Base-by-base conservation (phyloP, 805 yeast species). In the Zygotorulaspora danielsina region DNA sequence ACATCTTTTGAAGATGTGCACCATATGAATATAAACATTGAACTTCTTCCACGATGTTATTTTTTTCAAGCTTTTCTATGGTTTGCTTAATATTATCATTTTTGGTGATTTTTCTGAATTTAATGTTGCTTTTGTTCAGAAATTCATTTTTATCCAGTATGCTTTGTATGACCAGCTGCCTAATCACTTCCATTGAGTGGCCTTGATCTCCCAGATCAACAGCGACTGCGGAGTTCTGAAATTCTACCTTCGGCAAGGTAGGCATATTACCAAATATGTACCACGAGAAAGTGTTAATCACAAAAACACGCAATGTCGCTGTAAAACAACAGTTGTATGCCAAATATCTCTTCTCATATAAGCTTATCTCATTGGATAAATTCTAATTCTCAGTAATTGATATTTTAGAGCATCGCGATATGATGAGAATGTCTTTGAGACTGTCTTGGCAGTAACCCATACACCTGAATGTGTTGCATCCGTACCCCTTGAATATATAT, bases 11-110 rank as follows among this genome's bases (percentile, higher is more conserved):
- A 15, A 57, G 41, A 36, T 57, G 61, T 17, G 51, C 45, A 6
- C 63, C 63, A 36, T 53, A 56, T 1, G 59, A 45, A 33, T 42
- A 55, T 10, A 56, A 12, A 32, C 55, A 51, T 4, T 43, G 12
- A n/a, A 28, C 16, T 12, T 27, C 36, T 13, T 33, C n/a, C 11
- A 10, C 9, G 4, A 24, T 27, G 1, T 37, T 13, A 10, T 15
- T 12, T 5, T 22, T 27, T n/a, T 36, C 32, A 12, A 57, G 32
- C 26, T 41, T 48, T 2, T 51, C 48, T 5, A 54, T 45, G n/a
- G 38, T 32, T 16, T 42, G 37, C 20, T 50, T 48, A 12, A 56
- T 55, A 17, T 40, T 53, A 18, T 49, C 49, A 39, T 54, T 54
- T 34, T 54, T 55, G 2, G 56, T 45, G 11, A 53, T 32, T 21